Percentiles rank a stretch among this genome's conserved stretches.
Evolutionary conservation across 1,284 basidiomycete genomes (phyloP).

Genomic region (Pseudozyma sp.): DNA sequence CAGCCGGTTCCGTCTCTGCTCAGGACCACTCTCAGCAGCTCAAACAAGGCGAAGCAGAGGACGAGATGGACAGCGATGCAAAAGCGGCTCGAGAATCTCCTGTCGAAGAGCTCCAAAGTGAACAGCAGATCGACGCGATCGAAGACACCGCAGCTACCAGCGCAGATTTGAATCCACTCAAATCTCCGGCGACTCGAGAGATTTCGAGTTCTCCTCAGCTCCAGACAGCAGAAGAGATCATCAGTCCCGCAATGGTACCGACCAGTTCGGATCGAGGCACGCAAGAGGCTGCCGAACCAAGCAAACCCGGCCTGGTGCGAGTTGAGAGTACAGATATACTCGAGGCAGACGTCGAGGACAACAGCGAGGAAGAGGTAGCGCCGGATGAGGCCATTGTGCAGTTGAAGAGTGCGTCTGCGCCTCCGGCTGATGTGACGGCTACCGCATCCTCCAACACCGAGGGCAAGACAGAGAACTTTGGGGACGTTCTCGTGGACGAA

Average conservation of each 20-base stretch:
- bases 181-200: not conserved
- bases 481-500: not conserved
- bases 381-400: slow-evolving; percentile 9
- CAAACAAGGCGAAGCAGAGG: not conserved
- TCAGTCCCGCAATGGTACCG: not conserved
- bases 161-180: not conserved
- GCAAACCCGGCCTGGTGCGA: slow-evolving; percentile 11
- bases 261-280: not conserved
- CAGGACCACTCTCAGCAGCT: too few species aligned
- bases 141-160: not conserved
- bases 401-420: not conserved
- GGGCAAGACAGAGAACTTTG: not conserved
- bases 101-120: too few species aligned
- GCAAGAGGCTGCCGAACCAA: not conserved
- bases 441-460: not conserved
- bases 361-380: slow-evolving; percentile 29
- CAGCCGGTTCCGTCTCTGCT: too few species aligned
- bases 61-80: not conserved
- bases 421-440: not conserved
- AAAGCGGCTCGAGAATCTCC: not conserved
- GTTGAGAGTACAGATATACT: slow-evolving; percentile 37
- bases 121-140: too few species aligned
- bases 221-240: not conserved
- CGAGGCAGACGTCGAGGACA: slow-evolving; percentile 46
- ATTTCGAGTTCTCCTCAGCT: not conserved